phyloP scores from a whole-genome alignment of 1,284 basidiomycete genomes.

The Microbotryum saponariae region DNA sequence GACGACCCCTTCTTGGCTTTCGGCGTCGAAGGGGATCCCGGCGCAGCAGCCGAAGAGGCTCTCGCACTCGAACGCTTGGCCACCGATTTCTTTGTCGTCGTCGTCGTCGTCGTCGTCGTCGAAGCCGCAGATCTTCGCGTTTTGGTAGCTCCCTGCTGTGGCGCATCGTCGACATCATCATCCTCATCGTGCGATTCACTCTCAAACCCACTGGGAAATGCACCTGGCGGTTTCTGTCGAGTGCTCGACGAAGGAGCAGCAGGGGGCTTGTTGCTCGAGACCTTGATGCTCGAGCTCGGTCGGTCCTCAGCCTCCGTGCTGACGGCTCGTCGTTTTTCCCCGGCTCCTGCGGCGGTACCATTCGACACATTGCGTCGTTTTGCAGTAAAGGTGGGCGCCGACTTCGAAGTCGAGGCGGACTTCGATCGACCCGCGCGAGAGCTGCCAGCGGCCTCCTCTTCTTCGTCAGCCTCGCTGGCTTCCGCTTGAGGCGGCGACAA shows the following conservation, averaged over 20 bases:
- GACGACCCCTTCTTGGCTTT: no score
- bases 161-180: no score
- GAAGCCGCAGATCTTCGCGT: not conserved
- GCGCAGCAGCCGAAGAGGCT: no score
- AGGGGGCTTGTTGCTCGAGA: not conserved
- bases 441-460: not conserved
- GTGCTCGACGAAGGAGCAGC: no score
- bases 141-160: no score
- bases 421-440: not conserved
- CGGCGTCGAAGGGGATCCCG: no score
- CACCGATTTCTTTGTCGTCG: not conserved
- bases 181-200: no score
- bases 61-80: not conserved
- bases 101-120: not conserved
- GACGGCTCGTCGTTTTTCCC: conserved; percentile 28
- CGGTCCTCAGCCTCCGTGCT: conserved; percentile 8
- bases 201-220: no score
- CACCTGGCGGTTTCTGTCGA: no score
- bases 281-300: not conserved
- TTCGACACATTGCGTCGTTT: conserved; percentile 4
- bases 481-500: not conserved
- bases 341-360: not conserved
- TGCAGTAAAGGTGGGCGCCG: not conserved
- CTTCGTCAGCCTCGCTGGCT: not conserved
- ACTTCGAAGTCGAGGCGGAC: conserved; percentile 6